Evolutionary conservation across 2,329 filamentous ascomycete genomes (phyloP), one percentile per base, ranked within the genome.

Genomic region (Fusarium euwallaceae): DNA sequence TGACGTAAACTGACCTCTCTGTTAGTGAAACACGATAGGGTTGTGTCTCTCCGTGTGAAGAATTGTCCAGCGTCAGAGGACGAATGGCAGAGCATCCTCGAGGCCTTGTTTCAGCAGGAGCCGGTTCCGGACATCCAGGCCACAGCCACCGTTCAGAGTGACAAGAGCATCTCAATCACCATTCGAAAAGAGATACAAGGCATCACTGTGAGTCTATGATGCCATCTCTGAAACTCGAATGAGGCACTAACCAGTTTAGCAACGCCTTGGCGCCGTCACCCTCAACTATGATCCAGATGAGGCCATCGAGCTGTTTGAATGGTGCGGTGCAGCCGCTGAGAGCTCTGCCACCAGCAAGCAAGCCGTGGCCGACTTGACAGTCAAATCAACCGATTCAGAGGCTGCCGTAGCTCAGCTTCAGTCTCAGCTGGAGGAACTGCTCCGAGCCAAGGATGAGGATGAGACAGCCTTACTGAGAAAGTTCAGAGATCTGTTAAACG

Each of bases 401-500:
- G 82, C 86, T 53, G 86, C 88, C 4, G 86, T 93, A 29, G 82
- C 84, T 5, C 88, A 89, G 76, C 86, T 95, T 34, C 88, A 88
- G 74, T 83, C 83, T 5, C 91, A 93, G 78, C 84, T 95, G 1
- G 88, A 92, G 5, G 91, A 94, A 76, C 87, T 95, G 17, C 86
- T 92, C 56, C 86, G 86, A 64, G 86, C 90, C 16, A 95, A 95
- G 80, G 86, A 89, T 56, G 88, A 90, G 20, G 88, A 94, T 71
- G 93, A 95, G 81, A 87, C 87, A 1, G 87, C 88, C 20, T 83
- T 95, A 66, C 82, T 95, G 2, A 88, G 89, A 70, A 94, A 94
- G 80, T 94, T 94, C 76, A 88, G 90, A 64, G 86, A 89, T 65
- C 84, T 96, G 3, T 84, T 95, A 2, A 95, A 95, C 76, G 90